These are phyloP conservation scores for Chondrus crispus DNA, from an alignment of 23 red algal species.

Conservation along the genomic window DNA sequence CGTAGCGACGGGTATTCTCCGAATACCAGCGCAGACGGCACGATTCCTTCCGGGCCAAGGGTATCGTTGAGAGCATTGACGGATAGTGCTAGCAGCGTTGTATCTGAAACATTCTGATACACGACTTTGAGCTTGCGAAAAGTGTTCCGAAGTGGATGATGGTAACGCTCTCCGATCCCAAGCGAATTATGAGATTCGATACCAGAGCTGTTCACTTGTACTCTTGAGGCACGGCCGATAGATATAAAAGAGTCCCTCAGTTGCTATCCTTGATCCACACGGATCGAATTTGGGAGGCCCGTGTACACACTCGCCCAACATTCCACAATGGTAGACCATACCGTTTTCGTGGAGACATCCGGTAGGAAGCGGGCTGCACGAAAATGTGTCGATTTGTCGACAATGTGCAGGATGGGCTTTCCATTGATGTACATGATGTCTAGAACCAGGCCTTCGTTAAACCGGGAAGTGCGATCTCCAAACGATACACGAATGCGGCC, in stretches of 20 bases:
- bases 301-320: background rate
- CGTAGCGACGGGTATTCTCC: no score
- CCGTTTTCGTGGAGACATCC: background rate
- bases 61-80: no score
- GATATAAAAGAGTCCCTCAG: background rate
- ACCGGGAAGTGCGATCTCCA: background rate
- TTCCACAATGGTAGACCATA: background rate
- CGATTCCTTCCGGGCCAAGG: no score
- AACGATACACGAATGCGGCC: background rate
- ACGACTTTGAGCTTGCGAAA: no score
- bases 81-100: no score
- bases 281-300: background rate
- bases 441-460: background rate
- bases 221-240: background rate
- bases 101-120: no score
- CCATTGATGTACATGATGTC: slow-evolving; percentile 18
- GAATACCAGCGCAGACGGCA: no score
- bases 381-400: background rate
- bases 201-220: background rate
- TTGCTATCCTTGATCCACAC: background rate
- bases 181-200: background rate
- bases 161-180: slow-evolving; percentile 1
- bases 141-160: background rate
- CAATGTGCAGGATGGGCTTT: background rate
- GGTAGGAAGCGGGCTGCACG: background rate